Evolutionary conservation across 2,329 filamentous ascomycete species (phyloP).

Genomic region (Ploettnerulaceae sp.): DNA sequence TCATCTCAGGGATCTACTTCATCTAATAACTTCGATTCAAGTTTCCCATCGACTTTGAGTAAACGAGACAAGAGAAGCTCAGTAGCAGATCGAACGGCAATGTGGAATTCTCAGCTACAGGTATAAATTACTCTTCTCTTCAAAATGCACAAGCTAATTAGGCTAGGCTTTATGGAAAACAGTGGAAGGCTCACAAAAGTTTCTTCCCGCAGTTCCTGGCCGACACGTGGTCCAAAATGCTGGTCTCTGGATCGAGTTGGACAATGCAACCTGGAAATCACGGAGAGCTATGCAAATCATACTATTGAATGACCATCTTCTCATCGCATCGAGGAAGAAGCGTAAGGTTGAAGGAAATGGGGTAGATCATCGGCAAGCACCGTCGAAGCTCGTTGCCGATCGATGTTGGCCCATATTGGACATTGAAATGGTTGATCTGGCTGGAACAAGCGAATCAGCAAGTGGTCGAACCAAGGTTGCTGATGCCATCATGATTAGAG

Average conservation of each 20-base stretch:
- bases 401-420: slow-evolving; percentile 92
- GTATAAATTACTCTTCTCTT: slow-evolving; percentile 11
- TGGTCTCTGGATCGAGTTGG: slow-evolving; percentile 89
- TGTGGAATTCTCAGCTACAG: slow-evolving; percentile 65
- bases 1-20: slow-evolving; percentile 49
- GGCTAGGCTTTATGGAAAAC: slow-evolving; percentile 80
- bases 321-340: slow-evolving; percentile 90
- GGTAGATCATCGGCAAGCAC: slow-evolving; percentile 45
- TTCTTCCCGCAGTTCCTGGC: slow-evolving; percentile 83
- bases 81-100: slow-evolving; percentile 63
- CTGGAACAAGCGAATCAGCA: slow-evolving; percentile 56
- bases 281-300: slow-evolving; percentile 86
- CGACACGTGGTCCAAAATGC: slow-evolving; percentile 93
- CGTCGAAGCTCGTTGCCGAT: slow-evolving; percentile 80
- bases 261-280: slow-evolving; percentile 96
- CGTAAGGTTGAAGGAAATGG: slow-evolving; percentile 68
- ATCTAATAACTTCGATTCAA: slow-evolving; percentile 45
- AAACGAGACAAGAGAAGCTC: slow-evolving; percentile 84
- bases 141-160: slow-evolving; percentile 7
- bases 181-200: slow-evolving; percentile 97
- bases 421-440: slow-evolving; percentile 87
- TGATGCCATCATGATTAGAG: slow-evolving; percentile 85
- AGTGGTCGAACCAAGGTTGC: slow-evolving; percentile 59
- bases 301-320: slow-evolving; percentile 86
- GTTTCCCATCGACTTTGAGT: slow-evolving; percentile 51